Conservation (phyloP, 2,329 filamentous ascomycete species). For the Colletotrichum sp. region DNA sequence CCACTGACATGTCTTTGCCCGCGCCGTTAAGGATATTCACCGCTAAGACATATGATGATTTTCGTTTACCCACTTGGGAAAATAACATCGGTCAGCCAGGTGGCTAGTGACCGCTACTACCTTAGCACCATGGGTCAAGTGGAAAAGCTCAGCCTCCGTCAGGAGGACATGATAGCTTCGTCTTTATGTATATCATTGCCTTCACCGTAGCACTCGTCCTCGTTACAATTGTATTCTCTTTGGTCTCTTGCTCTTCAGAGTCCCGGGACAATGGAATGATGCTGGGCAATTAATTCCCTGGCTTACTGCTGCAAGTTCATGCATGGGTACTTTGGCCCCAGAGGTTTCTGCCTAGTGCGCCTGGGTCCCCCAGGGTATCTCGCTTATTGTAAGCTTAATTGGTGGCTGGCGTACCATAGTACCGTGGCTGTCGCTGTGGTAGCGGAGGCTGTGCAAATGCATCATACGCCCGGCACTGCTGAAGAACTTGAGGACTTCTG, state of each 20-base stretch:
- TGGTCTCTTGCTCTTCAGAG: background rate
- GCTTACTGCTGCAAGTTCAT: background rate
- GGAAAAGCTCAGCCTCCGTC: background rate
- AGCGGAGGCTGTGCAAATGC: background rate
- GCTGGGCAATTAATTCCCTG: background rate
- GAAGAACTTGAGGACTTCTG: background rate
- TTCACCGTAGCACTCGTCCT: too few species aligned
- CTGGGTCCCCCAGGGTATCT: background rate
- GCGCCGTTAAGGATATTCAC: background rate
- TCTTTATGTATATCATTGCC: too few species aligned
- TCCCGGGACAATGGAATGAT: background rate
- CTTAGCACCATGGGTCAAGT: background rate
- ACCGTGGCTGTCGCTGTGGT: background rate
- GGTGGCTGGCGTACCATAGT: background rate
- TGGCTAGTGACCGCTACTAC: background rate
- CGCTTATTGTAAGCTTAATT: conserved; percentile 1
- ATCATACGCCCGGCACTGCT: background rate
- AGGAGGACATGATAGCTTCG: background rate
- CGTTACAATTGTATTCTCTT: too few species aligned
- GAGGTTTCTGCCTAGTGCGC: background rate
- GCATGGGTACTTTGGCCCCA: background rate
- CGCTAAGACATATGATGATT: background rate
- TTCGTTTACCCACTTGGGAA: background rate
- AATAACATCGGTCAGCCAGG: background rate
- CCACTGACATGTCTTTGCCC: background rate